Evolutionary conservation across 805 yeast genomes (phyloP).

Genomic region (Kodamaea hsintzibuensis): DNA sequence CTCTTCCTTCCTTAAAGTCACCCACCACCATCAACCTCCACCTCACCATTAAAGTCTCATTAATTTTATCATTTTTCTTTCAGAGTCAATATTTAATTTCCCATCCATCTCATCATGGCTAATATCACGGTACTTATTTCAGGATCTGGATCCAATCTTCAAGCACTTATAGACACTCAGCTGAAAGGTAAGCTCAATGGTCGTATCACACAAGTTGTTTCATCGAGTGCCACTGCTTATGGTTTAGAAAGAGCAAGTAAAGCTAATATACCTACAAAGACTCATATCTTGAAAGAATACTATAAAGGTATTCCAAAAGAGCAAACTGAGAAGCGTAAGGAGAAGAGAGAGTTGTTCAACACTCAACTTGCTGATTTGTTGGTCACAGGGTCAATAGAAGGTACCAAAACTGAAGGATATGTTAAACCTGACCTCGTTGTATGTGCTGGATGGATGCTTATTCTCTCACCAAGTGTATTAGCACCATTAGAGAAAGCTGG

Average conservation of each 20-base stretch:
- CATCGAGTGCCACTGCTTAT: slow-evolving; percentile 83
- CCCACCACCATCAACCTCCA: neutral
- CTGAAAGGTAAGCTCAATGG: slow-evolving; percentile 45
- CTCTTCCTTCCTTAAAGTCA: no score
- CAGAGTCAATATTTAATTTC: slow-evolving; percentile 14
- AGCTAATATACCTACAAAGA: slow-evolving; percentile 67
- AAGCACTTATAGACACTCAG: slow-evolving; percentile 84
- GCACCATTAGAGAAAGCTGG: slow-evolving; percentile 58
- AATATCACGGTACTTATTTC: slow-evolving; percentile 79
- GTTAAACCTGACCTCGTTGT: slow-evolving; percentile 80
- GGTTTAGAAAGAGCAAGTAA: slow-evolving; percentile 79
- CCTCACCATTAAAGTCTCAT: neutral
- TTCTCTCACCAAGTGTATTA: slow-evolving; percentile 76
- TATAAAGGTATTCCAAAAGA: slow-evolving; percentile 76
- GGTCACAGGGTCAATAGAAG: slow-evolving; percentile 47
- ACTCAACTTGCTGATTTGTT: slow-evolving; percentile 72
- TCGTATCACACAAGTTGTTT: slow-evolving; percentile 70
- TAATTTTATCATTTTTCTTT: neutral
- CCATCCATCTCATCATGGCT: slow-evolving; percentile 6
- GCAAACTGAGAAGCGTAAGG: slow-evolving; percentile 53
- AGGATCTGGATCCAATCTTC: slow-evolving; percentile 94
- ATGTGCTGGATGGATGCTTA: slow-evolving; percentile 99
- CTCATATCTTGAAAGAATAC: slow-evolving; percentile 71
- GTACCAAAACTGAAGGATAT: slow-evolving; percentile 27
- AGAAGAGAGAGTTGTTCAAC: slow-evolving; percentile 73